Conservation (phyloP, 2,329 filamentous ascomycete genomes). For the Chrysosporium queenslandicum region DNA sequence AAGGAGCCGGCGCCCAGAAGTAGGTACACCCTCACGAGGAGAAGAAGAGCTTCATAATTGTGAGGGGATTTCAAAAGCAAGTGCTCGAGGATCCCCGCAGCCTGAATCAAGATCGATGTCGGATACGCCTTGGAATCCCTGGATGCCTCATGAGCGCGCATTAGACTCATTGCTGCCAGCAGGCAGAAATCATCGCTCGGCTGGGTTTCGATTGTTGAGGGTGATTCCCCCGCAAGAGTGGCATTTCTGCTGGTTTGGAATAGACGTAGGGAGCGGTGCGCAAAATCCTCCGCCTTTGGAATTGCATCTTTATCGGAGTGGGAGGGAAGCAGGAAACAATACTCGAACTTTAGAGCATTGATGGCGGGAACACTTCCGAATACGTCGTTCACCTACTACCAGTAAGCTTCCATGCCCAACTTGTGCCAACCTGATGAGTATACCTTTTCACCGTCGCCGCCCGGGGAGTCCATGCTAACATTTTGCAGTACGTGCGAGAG, state of each 20-base stretch:
- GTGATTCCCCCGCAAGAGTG: constrained; percentile 19
- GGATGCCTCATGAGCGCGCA: constrained; percentile 24
- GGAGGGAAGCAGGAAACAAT: constrained; percentile 31
- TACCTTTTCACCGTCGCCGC: constrained; percentile 14
- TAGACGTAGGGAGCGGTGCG: constrained; percentile 30
- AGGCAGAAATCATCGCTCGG: constrained; percentile 37
- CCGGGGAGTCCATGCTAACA: background rate
- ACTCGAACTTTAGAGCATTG: constrained; percentile 38
- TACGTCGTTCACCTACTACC: constrained; percentile 19
- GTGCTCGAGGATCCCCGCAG: constrained; percentile 32
- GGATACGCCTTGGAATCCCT: constrained; percentile 18
- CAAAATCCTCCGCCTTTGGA: constrained; percentile 29
- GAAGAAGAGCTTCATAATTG: constrained; percentile 38
- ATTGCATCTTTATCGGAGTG: constrained; percentile 18
- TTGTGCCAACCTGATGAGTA: constrained; percentile 9
- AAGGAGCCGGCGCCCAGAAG: constrained; percentile 38
- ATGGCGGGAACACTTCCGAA: constrained; percentile 28
- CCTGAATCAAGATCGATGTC: constrained; percentile 25
- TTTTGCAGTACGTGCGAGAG: constrained; percentile 18
- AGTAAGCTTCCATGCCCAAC: background rate
- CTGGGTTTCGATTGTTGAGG: constrained; percentile 35
- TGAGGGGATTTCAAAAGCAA: constrained; percentile 36
- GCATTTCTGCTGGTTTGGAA: constrained; percentile 23
- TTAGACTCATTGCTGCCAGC: constrained; percentile 35
- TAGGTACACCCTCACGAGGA: constrained; percentile 37